Evolutionary conservation across 148 eudicot genomes (phyloP).

Genomic region (Rhododendron henanense): DNA sequence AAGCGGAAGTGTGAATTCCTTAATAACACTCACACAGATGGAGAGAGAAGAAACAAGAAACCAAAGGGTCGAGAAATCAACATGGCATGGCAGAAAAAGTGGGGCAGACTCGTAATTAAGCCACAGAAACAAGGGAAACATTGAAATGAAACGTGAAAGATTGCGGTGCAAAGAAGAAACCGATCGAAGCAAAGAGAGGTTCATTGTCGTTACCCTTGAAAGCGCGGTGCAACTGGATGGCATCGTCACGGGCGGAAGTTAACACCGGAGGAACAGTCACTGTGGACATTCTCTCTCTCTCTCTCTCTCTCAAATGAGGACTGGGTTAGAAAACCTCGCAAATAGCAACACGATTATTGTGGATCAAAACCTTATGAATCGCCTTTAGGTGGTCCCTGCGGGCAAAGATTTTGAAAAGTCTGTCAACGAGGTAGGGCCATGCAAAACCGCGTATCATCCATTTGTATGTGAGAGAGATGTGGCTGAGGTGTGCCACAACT

Average conservation of each 20-base stretch:
- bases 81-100: neutral
- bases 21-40: neutral
- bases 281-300: conserved; percentile 33
- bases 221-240: conserved; percentile 34
- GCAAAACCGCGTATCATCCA: too few species aligned
- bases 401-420: too few species aligned
- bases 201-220: conserved; percentile 38
- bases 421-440: too few species aligned
- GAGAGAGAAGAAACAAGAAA: neutral
- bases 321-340: neutral
- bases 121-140: neutral
- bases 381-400: too few species aligned
- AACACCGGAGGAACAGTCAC: conserved; percentile 33
- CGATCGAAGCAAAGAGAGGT: too few species aligned
- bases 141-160: neutral
- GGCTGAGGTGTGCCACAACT: too few species aligned
- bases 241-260: conserved; percentile 49
- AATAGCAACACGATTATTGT: neutral
- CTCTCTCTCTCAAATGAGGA: neutral
- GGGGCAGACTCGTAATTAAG: neutral
- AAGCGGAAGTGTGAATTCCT: neutral
- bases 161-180: neutral
- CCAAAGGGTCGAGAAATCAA: neutral
- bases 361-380: too few species aligned
- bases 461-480: too few species aligned